Conservation (phyloP, 2,329 filamentous ascomycete species). For the Drechslerella stenobrocha region DNA sequence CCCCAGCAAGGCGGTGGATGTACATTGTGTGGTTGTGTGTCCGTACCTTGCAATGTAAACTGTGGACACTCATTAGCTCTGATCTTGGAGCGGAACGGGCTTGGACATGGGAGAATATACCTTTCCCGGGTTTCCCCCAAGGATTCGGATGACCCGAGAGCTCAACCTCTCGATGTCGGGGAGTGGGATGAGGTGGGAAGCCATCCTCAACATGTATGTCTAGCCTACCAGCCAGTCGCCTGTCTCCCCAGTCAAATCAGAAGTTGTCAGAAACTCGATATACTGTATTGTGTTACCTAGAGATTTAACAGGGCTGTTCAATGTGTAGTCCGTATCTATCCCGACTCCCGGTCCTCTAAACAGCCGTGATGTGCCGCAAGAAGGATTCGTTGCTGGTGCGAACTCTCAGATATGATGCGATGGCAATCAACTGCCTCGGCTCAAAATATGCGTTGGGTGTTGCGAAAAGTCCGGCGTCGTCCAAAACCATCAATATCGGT, state of each 20-base stretch:
- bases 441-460: constrained; percentile 27
- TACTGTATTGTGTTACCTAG: too few relatives aligned
- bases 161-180: constrained; percentile 77
- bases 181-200: constrained; percentile 63
- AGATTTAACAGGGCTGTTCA: too few relatives aligned
- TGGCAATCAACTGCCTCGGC: constrained; percentile 32
- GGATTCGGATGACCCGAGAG: constrained; percentile 75
- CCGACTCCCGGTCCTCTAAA: too few relatives aligned
- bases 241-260: too few relatives aligned
- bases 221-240: background rate
- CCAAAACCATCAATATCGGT: too few relatives aligned
- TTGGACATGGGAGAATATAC: constrained; percentile 56
- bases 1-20: too few relatives aligned
- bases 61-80: constrained; percentile 51
- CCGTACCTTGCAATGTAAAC: constrained; percentile 67
- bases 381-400: constrained; percentile 1
- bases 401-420: constrained; percentile 2
- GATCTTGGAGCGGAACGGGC: background rate
- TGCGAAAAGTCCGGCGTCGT: too few relatives aligned
- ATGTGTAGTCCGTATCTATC: too few relatives aligned
- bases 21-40: constrained; percentile 4
- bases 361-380: background rate
- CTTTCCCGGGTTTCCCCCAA: constrained; percentile 90
- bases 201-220: constrained; percentile 27
- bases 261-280: too few relatives aligned